These are phyloP conservation scores for Apiospora koreana DNA, from an alignment of 2,329 filamentous ascomycete species.

Conservation along the genomic window DNA sequence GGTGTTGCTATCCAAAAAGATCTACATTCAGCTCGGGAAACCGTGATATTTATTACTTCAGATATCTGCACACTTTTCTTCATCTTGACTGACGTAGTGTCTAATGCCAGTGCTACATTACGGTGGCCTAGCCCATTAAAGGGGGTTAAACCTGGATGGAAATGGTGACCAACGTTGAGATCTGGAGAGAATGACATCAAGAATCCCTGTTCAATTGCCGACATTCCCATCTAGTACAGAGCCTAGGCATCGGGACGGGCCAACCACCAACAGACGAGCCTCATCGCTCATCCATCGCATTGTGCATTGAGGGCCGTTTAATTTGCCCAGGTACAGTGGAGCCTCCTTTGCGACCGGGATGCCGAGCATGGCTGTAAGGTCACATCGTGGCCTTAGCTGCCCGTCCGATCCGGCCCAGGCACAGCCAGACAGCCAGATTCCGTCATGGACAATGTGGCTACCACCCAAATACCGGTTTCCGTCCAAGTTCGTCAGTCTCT, in stretches of 20 bases:
- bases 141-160: neutral
- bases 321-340: neutral
- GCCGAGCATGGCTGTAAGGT: neutral
- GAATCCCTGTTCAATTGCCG: neutral
- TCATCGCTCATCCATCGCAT: neutral
- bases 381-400: neutral
- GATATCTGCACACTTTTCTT: neutral
- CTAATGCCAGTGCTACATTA: neutral
- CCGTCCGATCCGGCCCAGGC: neutral
- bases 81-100: neutral
- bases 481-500: neutral
- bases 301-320: slow-evolving; percentile 5
- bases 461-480: slow-evolving; percentile 3
- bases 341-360: neutral
- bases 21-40: neutral
- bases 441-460: slow-evolving; percentile 6
- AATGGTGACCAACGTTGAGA: neutral
- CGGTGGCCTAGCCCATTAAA: neutral
- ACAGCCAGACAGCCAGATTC: slow-evolving; percentile 3
- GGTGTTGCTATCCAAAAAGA: neutral
- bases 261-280: neutral
- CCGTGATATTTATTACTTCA: neutral
- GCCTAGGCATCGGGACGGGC: neutral
- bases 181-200: slow-evolving; percentile 8
- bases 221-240: neutral